Evolutionary conservation across 805 yeast genomes (phyloP).

Genomic region (Wickerhamomyces canadensis): DNA sequence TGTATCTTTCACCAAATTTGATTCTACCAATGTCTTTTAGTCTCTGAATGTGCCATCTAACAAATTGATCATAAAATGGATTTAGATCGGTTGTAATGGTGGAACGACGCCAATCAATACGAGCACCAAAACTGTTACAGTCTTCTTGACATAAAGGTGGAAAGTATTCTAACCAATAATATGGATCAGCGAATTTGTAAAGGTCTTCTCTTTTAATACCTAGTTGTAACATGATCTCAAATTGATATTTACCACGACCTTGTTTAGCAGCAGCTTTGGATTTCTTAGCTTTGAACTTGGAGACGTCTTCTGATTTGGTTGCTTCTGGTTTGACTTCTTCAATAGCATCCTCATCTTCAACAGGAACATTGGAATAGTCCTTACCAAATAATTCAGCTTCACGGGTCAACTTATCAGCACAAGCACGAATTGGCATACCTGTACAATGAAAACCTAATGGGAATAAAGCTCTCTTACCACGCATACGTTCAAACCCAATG

Average conservation of each 20-base stretch:
- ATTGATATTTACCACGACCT: conserved; percentile 92
- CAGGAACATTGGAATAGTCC: conserved; percentile 66
- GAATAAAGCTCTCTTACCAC: conserved; percentile 85
- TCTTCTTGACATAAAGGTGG: conserved; percentile 84
- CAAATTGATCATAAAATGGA: conserved; percentile 90
- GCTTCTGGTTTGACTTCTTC: conserved; percentile 29
- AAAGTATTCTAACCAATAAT: conserved; percentile 85
- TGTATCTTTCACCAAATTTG: conserved; percentile 97
- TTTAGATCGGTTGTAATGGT: conserved; percentile 92
- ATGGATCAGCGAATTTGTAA: conserved; percentile 84
- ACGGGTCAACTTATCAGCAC: conserved; percentile 92
- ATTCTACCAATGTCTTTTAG: conserved; percentile 83
- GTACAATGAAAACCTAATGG: conserved; percentile 99
- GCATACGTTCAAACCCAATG: conserved; percentile 91
- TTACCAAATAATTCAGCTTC: conserved; percentile 89
- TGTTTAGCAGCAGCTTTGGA: conserved; percentile 91
- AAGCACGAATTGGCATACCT: conserved; percentile 95
- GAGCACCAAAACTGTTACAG: conserved; percentile 78
- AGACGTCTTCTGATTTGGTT: conserved; percentile 62
- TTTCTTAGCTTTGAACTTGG: conserved; percentile 89
- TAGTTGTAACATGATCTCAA: conserved; percentile 91
- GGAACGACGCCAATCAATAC: conserved; percentile 98
- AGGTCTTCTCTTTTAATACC: conserved; percentile 85
- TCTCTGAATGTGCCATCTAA: conserved; percentile 93
- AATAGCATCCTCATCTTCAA: conserved; percentile 54